These are phyloP conservation scores for Ajuga chamaepitys DNA, from an alignment of 257 asterid species.

Conservation along the genomic window DNA sequence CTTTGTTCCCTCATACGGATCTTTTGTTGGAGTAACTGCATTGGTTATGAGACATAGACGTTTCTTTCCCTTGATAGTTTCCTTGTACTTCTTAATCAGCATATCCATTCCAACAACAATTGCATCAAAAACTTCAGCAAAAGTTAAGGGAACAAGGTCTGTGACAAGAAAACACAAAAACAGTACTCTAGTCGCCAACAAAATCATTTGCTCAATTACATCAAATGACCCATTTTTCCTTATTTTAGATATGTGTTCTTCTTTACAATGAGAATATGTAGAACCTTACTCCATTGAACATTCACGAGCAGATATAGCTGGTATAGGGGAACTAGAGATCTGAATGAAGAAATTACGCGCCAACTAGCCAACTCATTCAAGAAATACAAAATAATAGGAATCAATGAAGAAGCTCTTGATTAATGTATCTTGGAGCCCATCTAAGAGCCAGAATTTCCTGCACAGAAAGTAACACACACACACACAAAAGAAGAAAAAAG, in stretches of 20 bases:
- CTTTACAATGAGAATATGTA: background rate
- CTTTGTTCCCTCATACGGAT: constrained; percentile 83
- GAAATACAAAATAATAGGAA: background rate
- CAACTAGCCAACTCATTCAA: background rate
- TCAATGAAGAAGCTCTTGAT: constrained; percentile 2
- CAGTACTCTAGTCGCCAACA: background rate
- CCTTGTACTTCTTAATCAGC: constrained; percentile 76
- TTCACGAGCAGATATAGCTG: background rate
- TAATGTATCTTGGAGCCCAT: background rate
- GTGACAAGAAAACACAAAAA: constrained; percentile 10
- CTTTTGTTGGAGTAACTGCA: constrained; percentile 67
- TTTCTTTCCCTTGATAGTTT: constrained; percentile 78
- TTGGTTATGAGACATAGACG: constrained; percentile 80
- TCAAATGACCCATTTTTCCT: background rate
- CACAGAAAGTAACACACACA: too few relatives aligned
- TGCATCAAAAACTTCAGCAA: constrained; percentile 82
- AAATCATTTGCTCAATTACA: background rate
- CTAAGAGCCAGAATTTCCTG: constrained; percentile 7
- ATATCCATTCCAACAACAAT: constrained; percentile 88
- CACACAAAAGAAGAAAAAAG: too few relatives aligned
- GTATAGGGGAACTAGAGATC: background rate
- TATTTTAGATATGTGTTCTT: background rate
- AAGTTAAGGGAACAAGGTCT: constrained; percentile 46
- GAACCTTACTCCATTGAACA: background rate
- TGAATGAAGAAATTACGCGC: background rate